A percentile compares a stretch with the other conserved stretches of the same genome.
Conservation (phyloP, 805 yeast species). For the Candida endomychidarum region DNA sequence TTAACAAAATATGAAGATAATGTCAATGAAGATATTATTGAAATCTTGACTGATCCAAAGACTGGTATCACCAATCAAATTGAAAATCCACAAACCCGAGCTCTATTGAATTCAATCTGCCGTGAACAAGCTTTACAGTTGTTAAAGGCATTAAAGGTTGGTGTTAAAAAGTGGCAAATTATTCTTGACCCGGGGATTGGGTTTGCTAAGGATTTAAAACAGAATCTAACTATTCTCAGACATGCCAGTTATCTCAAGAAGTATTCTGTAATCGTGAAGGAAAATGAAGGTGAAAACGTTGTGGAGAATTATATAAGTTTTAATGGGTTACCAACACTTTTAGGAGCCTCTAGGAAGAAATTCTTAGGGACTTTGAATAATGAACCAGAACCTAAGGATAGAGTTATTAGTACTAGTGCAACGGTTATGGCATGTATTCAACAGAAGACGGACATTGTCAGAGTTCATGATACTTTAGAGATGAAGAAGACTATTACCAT, state of each 20-base stretch:
- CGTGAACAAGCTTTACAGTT: constrained; percentile 63
- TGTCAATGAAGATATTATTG: constrained; percentile 35
- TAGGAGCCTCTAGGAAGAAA: constrained; percentile 88
- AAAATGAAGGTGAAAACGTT: constrained; percentile 15
- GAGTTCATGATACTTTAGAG: constrained; percentile 82
- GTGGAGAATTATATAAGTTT: constrained; percentile 38
- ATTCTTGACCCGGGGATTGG: constrained; percentile 95
- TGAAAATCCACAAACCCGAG: constrained; percentile 21
- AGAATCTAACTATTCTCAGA: constrained; percentile 66
- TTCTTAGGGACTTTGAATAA: constrained; percentile 78
- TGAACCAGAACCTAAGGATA: constrained; percentile 53
- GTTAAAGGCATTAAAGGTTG: constrained; percentile 53
- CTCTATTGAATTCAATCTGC: constrained; percentile 57
- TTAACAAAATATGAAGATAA: constrained; percentile 54
- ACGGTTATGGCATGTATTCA: constrained; percentile 71
- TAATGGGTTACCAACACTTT: constrained; percentile 60
- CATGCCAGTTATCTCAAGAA: constrained; percentile 48
- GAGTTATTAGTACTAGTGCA: constrained; percentile 77
- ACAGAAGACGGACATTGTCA: constrained; percentile 72
- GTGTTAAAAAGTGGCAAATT: constrained; percentile 86
- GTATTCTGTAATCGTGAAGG: constrained; percentile 37
- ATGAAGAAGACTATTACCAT: constrained; percentile 46
- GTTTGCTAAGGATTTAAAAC: constrained; percentile 79
- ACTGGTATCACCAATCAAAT: constrained; percentile 21
- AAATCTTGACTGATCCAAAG: constrained; percentile 30